These are phyloP conservation scores for Pseudogymnoascus sp. DNA, from an alignment of 2,329 filamentous ascomycete species.

Conservation along the genomic window DNA sequence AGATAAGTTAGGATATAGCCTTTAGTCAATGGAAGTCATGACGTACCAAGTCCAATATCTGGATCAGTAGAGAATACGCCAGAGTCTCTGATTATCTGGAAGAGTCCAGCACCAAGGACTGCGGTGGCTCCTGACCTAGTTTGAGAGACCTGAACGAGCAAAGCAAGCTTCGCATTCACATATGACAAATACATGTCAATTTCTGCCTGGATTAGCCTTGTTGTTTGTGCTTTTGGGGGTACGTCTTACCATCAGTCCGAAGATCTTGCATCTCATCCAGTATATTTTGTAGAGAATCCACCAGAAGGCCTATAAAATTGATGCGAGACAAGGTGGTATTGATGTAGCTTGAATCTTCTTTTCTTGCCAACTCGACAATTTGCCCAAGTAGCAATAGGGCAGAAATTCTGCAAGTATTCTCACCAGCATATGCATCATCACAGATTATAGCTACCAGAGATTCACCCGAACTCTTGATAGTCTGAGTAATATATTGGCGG, in stretches of 20 bases:
- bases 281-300: conserved; percentile 78
- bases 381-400: conserved; percentile 79
- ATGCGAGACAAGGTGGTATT: conserved; percentile 74
- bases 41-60: conserved; percentile 70
- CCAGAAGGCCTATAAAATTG: conserved; percentile 85
- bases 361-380: conserved; percentile 65
- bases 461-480: conserved; percentile 73
- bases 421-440: conserved; percentile 85
- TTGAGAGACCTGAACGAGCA: conserved; percentile 79
- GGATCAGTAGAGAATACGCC: conserved; percentile 86
- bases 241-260: conserved; percentile 46
- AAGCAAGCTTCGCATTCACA: conserved; percentile 66
- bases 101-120: conserved; percentile 83
- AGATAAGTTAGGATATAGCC: conserved; percentile 13
- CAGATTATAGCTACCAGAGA: conserved; percentile 79
- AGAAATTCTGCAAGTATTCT: conserved; percentile 74
- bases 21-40: background rate
- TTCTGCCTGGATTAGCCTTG: conserved; percentile 20
- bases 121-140: conserved; percentile 77
- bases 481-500: conserved; percentile 51
- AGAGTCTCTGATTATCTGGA: conserved; percentile 72
- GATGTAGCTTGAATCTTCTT: conserved; percentile 66
- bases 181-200: conserved; percentile 37
- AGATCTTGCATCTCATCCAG: conserved; percentile 63
- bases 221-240: background rate